Base-by-base conservation (phyloP, 2,329 filamentous ascomycete genomes). In the Sporothrix luriei region DNA sequence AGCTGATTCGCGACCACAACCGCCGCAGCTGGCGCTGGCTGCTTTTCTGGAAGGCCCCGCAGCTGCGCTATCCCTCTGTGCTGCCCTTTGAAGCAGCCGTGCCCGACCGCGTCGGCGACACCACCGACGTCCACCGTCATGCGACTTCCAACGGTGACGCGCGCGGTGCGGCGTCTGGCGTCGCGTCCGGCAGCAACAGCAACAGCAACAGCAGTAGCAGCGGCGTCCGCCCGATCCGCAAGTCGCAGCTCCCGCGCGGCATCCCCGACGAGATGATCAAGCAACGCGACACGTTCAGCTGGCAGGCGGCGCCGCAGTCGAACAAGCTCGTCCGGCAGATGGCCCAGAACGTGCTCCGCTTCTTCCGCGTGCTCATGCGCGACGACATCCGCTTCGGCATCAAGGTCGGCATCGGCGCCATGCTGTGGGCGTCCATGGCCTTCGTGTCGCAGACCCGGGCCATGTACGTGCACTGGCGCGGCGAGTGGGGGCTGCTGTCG, bases 401-500 rank as follows among this genome's bases (percentile, higher is more conserved):
- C 77, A 99, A 99, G 78, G 94, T 98, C 68, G 94, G 94, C 51
- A 86, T 94, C 52, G 95, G 95, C 26, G 95, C 95, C 14, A 87
- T 93, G 4, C 80, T 97, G 0, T 98, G 94, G 82, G 94, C 93
- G 21, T 87, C 95, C 78, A 91, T 96, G 74, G 90, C 95, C 2
- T 99, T 97, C 76, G 85, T 97, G 46, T 86, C 89, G 0, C 82
- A 85, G 10, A 97, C 93, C 2, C 84, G 93, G 67, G 91, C 91
- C 0, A 85, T 91, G 24, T 99, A 97, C 78, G 85, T 88, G 67
- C 90, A 90, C 75, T 98, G 94, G 93, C 86, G 94, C 77, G 94
- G 94, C 40, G 95, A 99, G 83, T 99, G 95, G 95, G 95, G 95
- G 26, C 84, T 99, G 2, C 79, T 99, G 69, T 97, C 93, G 0